phyloP scores from a whole-genome alignment of 371 early-diverging fungal species.

The Choanephora cucurbitarum region DNA sequence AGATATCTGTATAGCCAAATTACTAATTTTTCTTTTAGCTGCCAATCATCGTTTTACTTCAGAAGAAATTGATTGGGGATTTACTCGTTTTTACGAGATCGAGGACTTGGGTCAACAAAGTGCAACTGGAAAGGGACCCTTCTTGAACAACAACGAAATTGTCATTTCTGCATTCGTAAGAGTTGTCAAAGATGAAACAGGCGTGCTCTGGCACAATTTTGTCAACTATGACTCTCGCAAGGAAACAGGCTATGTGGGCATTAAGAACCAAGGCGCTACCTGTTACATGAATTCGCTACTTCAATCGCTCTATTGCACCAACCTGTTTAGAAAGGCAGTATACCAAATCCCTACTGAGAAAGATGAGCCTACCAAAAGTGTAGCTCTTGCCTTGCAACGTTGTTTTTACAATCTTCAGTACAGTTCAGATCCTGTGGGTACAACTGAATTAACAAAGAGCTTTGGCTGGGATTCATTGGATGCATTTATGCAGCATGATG shows the following conservation, averaged over 20 bases:
- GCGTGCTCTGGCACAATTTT: conserved; percentile 78
- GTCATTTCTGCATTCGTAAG: conserved; percentile 79
- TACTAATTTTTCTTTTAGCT: conserved; percentile 37
- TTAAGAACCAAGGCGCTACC: conserved; percentile 99
- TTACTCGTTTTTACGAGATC: conserved; percentile 75
- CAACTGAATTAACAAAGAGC: conserved; percentile 91
- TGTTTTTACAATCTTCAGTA: conserved; percentile 92
- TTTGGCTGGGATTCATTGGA: conserved; percentile 98
- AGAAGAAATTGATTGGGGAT: conserved; percentile 95
- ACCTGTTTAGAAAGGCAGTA: conserved; percentile 89
- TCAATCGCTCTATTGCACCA: conserved; percentile 97
- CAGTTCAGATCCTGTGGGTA: conserved; percentile 72
- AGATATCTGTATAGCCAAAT: neutral
- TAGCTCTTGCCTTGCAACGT: conserved; percentile 93
- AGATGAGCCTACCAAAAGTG: conserved; percentile 83
- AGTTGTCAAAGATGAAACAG: conserved; percentile 85
- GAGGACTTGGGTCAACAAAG: conserved; percentile 41
- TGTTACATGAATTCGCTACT: conserved; percentile 99
- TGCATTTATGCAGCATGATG: conserved; percentile 96
- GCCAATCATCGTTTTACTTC: conserved; percentile 86
- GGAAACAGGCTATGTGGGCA: conserved; percentile 92
- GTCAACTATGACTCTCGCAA: conserved; percentile 84
- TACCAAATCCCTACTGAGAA: conserved; percentile 90
- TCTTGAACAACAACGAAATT: conserved; percentile 66
- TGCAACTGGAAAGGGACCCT: conserved; percentile 48